phyloP scores from a whole-genome alignment of 2,329 filamentous ascomycete genomes.

The Penicillium sclerotiorum region DNA sequence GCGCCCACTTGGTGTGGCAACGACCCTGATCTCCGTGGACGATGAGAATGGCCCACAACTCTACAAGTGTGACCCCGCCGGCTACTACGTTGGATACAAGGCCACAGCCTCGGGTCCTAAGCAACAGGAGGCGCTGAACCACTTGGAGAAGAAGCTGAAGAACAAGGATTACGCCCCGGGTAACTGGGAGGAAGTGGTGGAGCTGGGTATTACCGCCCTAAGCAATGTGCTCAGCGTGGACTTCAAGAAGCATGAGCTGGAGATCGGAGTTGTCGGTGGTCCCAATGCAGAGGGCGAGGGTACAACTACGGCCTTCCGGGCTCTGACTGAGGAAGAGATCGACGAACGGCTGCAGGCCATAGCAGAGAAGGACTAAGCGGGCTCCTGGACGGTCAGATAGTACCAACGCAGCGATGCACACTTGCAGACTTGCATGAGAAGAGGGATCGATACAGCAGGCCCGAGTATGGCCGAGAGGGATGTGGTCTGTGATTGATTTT shows the following conservation, averaged over 20 bases:
- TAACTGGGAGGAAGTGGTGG: constrained; percentile 95
- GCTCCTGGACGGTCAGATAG: no score
- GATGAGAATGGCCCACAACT: constrained; percentile 90
- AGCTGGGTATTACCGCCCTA: constrained; percentile 91
- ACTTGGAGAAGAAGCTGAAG: constrained; percentile 99
- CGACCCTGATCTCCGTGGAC: constrained; percentile 91
- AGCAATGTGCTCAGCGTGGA: constrained; percentile 97
- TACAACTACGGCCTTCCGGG: constrained; percentile 77
- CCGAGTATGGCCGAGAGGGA: not conserved
- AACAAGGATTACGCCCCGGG: constrained; percentile 96
- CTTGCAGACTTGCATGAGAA: constrained; percentile 19
- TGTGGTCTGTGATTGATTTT: not conserved
- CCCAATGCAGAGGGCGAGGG: constrained; percentile 82
- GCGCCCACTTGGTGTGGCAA: constrained; percentile 94
- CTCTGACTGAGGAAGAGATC: constrained; percentile 94
- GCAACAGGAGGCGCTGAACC: constrained; percentile 97
- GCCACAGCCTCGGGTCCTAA: constrained; percentile 96
- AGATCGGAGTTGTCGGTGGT: constrained; percentile 95
- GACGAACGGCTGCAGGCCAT: constrained; percentile 97
- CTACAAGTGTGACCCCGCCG: constrained; percentile 97
- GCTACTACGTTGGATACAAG: constrained; percentile 98
- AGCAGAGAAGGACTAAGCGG: constrained; percentile 88
- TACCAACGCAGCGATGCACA: not conserved
- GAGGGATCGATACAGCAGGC: constrained; percentile 15
- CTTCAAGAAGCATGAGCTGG: constrained; percentile 99